Evolutionary conservation across 768 basidiomycete genomes (phyloP).

Genomic region (Suillus fuscotomentosus): DNA sequence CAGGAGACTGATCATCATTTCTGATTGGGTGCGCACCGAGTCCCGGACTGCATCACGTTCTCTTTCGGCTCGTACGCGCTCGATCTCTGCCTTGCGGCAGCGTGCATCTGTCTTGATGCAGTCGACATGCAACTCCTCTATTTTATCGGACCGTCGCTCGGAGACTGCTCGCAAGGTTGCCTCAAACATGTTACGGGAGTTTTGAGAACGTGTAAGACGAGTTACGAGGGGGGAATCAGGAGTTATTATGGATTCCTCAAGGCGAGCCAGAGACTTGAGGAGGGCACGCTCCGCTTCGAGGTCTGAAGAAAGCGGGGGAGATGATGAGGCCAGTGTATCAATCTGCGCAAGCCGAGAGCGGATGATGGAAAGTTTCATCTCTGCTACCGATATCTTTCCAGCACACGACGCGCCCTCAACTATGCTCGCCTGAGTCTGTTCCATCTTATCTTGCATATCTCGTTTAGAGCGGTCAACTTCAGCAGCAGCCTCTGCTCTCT

Average conservation of each 20-base stretch:
- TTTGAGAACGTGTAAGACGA: conserved; percentile 66
- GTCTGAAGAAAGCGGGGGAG: conserved; percentile 46
- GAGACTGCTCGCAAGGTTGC: conserved; percentile 82
- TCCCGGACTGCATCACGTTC: conserved; percentile 63
- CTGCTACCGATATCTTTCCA: conserved; percentile 69
- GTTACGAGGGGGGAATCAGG: conserved; percentile 55
- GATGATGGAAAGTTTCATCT: conserved; percentile 64
- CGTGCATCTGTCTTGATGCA: conserved; percentile 70
- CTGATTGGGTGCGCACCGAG: conserved; percentile 63
- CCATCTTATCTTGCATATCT: conserved; percentile 70
- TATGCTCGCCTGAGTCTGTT: conserved; percentile 70
- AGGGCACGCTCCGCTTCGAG: conserved; percentile 74
- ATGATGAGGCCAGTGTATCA: conserved; percentile 37
- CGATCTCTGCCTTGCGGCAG: conserved; percentile 68
- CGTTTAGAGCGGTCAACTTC: conserved; percentile 74
- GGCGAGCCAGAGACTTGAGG: conserved; percentile 59
- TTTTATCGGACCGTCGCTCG: conserved; percentile 73
- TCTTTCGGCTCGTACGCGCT: conserved; percentile 60
- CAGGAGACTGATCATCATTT: conserved; percentile 66
- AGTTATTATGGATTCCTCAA: conserved; percentile 69
- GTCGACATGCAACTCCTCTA: conserved; percentile 69
- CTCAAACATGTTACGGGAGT: conserved; percentile 79
- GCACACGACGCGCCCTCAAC: conserved; percentile 73
- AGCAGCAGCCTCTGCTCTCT: conserved; percentile 63
- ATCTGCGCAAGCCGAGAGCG: conserved; percentile 61